Evolutionary conservation across 345 rosid genomes (phyloP).

Genomic region (Hevea brasiliensis): DNA sequence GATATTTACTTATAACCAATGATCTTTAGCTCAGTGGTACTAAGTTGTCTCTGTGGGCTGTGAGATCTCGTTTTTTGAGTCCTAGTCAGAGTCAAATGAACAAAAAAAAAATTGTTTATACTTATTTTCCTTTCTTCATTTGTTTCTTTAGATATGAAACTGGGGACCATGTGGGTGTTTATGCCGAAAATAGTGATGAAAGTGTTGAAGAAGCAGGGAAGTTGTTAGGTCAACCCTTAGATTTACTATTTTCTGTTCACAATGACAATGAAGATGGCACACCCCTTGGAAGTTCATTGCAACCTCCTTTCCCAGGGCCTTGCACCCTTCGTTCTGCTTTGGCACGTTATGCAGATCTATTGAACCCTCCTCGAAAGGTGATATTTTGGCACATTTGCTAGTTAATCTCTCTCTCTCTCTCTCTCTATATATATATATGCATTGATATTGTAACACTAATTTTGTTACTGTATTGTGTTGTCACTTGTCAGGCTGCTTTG

Average conservation of each 20-base stretch:
- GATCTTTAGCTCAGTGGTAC: too few relatives aligned
- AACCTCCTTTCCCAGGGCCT: conserved; percentile 81
- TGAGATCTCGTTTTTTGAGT: too few relatives aligned
- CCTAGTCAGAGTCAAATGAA: too few relatives aligned
- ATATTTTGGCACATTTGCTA: conserved; percentile 3
- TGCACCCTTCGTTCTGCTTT: conserved; percentile 69
- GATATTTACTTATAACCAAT: neutral
- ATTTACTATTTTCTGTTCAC: conserved; percentile 73
- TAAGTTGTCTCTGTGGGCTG: too few relatives aligned
- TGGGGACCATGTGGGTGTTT: conserved; percentile 74
- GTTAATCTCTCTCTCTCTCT: conserved; percentile 12
- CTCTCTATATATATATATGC: too few relatives aligned
- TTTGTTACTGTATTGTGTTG: neutral
- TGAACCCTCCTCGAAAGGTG: conserved; percentile 86
- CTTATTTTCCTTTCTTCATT: neutral
- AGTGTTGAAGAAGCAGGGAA: conserved; percentile 72
- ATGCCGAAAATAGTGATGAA: conserved; percentile 68
- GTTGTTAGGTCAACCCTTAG: conserved; percentile 65
- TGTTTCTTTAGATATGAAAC: conserved; percentile 65
- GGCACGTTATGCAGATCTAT: conserved; percentile 70
- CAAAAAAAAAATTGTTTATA: neutral
- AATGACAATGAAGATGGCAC: conserved; percentile 76
- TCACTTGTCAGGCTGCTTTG: conserved; percentile 62
- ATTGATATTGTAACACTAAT: too few relatives aligned
- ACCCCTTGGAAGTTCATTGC: conserved; percentile 57